Evolutionary conservation across 768 basidiomycete species (phyloP).

Genomic region (Nidula microcarpa): DNA sequence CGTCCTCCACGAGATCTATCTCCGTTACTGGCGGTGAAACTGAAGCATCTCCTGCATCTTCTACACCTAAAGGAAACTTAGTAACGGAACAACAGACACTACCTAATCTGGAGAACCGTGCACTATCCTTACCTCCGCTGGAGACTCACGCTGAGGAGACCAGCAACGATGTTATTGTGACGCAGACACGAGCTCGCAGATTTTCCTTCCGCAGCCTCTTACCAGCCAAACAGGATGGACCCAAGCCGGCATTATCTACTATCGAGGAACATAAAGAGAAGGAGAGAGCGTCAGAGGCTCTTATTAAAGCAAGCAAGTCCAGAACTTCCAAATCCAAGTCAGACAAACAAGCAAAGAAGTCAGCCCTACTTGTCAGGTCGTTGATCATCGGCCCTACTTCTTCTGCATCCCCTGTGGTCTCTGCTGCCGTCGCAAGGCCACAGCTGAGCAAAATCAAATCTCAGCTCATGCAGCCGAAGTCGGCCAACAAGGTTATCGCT

Average conservation of each 20-base stretch:
- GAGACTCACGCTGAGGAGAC: background rate
- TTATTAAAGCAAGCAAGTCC: too few relatives aligned
- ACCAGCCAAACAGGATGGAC: background rate
- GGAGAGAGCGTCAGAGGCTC: background rate
- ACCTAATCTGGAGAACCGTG: background rate
- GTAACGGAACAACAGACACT: too few relatives aligned
- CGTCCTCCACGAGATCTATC: conserved; percentile 5
- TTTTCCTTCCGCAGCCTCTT: conserved; percentile 49
- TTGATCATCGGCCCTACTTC: conserved; percentile 61
- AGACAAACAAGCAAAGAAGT: conserved; percentile 60
- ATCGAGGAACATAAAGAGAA: background rate
- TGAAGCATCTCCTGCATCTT: background rate
- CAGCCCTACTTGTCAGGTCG: conserved; percentile 59
- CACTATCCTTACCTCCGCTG: conserved; percentile 1
- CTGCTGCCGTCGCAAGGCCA: conserved; percentile 39
- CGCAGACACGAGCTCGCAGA: conserved; percentile 20
- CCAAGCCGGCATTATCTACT: background rate
- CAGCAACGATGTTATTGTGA: too few relatives aligned
- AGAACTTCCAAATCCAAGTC: conserved; percentile 26
- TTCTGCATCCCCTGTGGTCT: conserved; percentile 30
- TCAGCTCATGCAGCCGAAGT: conserved; percentile 61
- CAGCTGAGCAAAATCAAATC: conserved; percentile 65
- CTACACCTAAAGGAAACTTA: background rate
- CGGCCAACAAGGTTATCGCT: conserved; percentile 69
- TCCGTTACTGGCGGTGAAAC: conserved; percentile 3